Conservation (phyloP, 2,329 filamentous ascomycete genomes). For the Ceratocystis cubensis region DNA sequence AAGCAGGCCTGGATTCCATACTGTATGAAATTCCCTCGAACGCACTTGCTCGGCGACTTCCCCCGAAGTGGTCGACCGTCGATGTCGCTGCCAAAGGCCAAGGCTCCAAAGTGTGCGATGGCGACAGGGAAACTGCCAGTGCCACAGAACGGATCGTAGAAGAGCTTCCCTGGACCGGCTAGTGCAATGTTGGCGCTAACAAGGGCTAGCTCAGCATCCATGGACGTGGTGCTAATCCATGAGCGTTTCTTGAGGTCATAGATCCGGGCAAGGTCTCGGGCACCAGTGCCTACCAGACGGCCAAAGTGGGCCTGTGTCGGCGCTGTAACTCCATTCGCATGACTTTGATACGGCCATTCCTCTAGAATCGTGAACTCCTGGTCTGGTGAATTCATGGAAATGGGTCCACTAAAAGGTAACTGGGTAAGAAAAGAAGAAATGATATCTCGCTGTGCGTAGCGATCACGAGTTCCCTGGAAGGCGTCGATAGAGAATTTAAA, state of each 20-base stretch:
- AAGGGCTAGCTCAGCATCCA: conserved; percentile 89
- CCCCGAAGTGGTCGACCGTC: conserved; percentile 82
- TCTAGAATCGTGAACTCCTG: conserved; percentile 72
- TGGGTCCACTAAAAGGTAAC: conserved; percentile 63
- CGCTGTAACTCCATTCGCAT: conserved; percentile 40
- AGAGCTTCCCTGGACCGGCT: conserved; percentile 68
- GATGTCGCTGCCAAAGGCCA: conserved; percentile 79
- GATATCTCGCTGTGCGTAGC: conserved; percentile 52
- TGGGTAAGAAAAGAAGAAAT: conserved; percentile 68
- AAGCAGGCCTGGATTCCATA: conserved; percentile 57
- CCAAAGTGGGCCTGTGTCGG: conserved; percentile 45
- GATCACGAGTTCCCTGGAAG: conserved; percentile 61
- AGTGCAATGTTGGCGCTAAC: conserved; percentile 84
- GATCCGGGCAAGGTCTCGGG: conserved; percentile 53
- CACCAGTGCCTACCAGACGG: conserved; percentile 53
- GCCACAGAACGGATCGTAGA: conserved; percentile 92
- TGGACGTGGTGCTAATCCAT: conserved; percentile 92
- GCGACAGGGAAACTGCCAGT: conserved; percentile 88
- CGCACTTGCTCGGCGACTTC: conserved; percentile 40
- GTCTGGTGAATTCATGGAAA: conserved; percentile 61
- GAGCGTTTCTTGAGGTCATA: conserved; percentile 86
- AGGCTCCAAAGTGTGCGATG: conserved; percentile 77
- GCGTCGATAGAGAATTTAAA: conserved; percentile 79
- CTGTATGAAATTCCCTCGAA: conserved; percentile 65
- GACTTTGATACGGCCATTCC: conserved; percentile 52